Conservation (phyloP, 2,329 filamentous ascomycete genomes). For the Stachybotrys echinatus region DNA sequence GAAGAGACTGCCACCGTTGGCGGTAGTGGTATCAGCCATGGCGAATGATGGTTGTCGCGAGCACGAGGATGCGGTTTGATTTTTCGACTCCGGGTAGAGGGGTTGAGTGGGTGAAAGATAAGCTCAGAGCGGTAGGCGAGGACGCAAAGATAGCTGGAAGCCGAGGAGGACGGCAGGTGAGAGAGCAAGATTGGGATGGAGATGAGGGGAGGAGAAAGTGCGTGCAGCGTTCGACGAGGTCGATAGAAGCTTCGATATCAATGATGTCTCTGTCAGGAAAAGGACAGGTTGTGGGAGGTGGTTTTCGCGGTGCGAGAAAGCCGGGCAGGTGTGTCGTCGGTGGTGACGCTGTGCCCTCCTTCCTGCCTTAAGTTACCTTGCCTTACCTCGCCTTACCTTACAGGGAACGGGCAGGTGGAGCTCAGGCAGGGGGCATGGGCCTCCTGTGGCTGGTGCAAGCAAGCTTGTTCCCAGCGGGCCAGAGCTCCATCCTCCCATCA, state of each 20-base stretch:
- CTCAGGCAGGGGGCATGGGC: neutral
- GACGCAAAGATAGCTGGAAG: neutral
- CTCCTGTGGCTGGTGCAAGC: neutral
- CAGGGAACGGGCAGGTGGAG: neutral
- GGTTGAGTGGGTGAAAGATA: neutral
- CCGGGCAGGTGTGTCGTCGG: neutral
- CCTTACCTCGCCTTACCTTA: too few relatives aligned
- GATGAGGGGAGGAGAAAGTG: neutral
- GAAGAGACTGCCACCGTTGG: conserved; percentile 41
- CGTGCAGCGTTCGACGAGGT: neutral
- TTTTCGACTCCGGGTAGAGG: neutral
- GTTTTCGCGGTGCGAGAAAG: neutral
- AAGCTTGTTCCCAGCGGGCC: neutral
- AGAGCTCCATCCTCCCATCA: too few relatives aligned
- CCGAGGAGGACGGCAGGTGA: neutral
- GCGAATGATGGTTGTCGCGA: conserved; percentile 9
- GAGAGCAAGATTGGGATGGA: neutral
- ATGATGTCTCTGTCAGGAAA: neutral
- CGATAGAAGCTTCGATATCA: neutral
- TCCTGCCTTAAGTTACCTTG: neutral
- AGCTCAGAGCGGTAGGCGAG: neutral
- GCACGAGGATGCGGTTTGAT: conserved; percentile 9
- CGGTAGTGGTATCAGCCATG: conserved; percentile 24
- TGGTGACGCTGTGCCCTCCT: conserved; percentile 2
- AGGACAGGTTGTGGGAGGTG: neutral